Evolutionary conservation across 179 eudicot species (phyloP), one percentile per base, ranked within the genome.

Genomic region (Silene coronaria): DNA sequence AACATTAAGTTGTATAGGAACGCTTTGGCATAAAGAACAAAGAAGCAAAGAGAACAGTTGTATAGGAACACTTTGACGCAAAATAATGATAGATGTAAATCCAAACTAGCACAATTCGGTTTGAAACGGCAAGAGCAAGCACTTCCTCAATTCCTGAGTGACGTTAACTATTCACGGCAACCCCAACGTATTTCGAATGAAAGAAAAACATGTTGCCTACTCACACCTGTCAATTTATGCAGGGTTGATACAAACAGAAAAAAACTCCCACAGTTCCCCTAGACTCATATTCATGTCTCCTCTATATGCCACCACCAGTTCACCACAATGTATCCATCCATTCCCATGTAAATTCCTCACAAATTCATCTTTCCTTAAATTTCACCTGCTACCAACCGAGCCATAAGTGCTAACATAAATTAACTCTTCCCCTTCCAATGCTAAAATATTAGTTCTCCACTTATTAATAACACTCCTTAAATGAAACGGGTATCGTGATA

Each of bases 1-100:
- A 82, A 83, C 64, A 75, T 64, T 67, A 70, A 71, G 74, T 82
- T 78, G 78, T 67, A 71, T 71, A 80, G 19, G 38, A 65, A 79
- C 62, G 59, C 10, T 58, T 57, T 5, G 8, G 65, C 10, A 62
- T 8, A 61, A 24, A 32, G 8, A 8, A 61, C 46, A 67, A 72
- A 30, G 36, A 32, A 62, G 60, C 30, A 68, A 61, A 26, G 36
- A 70, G 30, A 71, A 23, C 23, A 30, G 19, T 7, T 42, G 48
- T 10, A 28, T 28, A 28, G 32, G 32, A 28, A 28, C 32, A 28
- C 32, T 28, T 28, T 3, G 32, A 28, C 1, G 32, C 32, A 28
- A 28, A 28, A 28, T 28, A 28, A 28, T 28, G 32, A 3, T 28
- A 28, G 32, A 63, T n/a, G 34, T 30, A 64, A 64, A 64, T 19